Percentiles rank a stretch among this genome's conserved stretches.
Evolutionary conservation across 2,329 filamentous ascomycete genomes (phyloP).

Genomic region (Aspergillus aculeatus): DNA sequence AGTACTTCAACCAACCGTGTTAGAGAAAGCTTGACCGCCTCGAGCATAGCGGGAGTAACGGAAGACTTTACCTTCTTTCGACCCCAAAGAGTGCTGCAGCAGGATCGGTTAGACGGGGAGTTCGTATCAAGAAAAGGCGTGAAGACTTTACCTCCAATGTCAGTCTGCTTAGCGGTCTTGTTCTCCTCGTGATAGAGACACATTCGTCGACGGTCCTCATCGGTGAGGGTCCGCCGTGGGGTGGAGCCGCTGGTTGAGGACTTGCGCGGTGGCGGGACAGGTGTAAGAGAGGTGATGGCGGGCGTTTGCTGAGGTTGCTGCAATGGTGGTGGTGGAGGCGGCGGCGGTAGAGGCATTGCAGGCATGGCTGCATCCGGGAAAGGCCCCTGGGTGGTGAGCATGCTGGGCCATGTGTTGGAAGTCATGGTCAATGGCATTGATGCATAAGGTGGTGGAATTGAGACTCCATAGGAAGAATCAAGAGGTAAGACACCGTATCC

Average conservation of each 20-base stretch:
- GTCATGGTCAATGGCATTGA: conserved; percentile 71
- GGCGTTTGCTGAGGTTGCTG: conserved; percentile 19
- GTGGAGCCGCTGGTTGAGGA: conserved; percentile 54
- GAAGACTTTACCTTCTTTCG: conserved; percentile 76
- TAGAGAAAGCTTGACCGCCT: conserved; percentile 9
- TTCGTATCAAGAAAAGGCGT: not conserved
- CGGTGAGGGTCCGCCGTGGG: conserved; percentile 82
- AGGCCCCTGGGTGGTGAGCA: conserved; percentile 69
- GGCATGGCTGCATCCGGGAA: conserved; percentile 63
- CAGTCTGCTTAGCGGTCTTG: conserved; percentile 87
- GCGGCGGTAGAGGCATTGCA: conserved; percentile 57
- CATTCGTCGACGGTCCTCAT: conserved; percentile 87
- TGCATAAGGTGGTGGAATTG: conserved; percentile 57
- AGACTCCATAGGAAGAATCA: conserved; percentile 54
- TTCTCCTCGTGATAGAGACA: conserved; percentile 91
- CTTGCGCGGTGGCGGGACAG: conserved; percentile 29
- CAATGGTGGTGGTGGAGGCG: conserved; percentile 49
- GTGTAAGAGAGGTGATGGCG: conserved; percentile 1
- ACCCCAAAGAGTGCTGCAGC: conserved; percentile 79
- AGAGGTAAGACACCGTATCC: conserved; percentile 64
- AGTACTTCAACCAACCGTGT: conserved; percentile 60
- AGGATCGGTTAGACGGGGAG: conserved; percentile 18
- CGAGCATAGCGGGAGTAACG: conserved; percentile 11
- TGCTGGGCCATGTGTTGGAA: conserved; percentile 71
- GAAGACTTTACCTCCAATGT: conserved; percentile 73